Evolutionary conservation across 2,329 filamentous ascomycete genomes (phyloP), one percentile per base, ranked within the genome.

Genomic region (Fusarium sp.): DNA sequence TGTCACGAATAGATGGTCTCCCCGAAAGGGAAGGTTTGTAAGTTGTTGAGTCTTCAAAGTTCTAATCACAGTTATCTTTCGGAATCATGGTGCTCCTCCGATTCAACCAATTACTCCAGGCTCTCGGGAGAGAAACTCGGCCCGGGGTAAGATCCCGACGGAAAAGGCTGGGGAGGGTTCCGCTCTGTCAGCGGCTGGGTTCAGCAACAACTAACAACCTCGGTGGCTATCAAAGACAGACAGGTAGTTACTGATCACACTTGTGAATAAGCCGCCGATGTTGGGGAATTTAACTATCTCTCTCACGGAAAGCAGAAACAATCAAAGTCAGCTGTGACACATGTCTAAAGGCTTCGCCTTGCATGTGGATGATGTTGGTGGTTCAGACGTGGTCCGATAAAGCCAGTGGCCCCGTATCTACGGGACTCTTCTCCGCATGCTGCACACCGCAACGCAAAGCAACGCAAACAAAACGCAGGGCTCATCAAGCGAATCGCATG

Each of bases 341-440:
- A 39, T 37, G 43, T 32, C 48, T 33, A 17, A 51, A 49, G 43
- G 49, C 41, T 45, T 28, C 53, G 28, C 20, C 26, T 46, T 48
- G 24, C 41, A 52, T 37, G 37, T 33, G 33, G 35, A 55, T 37
- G 22, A 54, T 41, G 46, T 32, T 33, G 37, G 28, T 41, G 48
- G 37, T 51, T 53, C 47, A 47, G 56, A 50, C 55, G 44, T 72
- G 69, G 60, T 57, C 53, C 65, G 68, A 73, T 58, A 49, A 49
- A 54, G 43, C 67, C 56, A 62, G 37, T 45, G 20, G 40, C 26
- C 39, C 41, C 20, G 52, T 45, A 51, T 62, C 44, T 45, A 48
- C 48, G 41, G 45, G 20, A 58, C 46, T 57, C 41, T 53, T 62
- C 55, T 66, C 65, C 62, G 39, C 65, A 59, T 54, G 24, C 35